phyloP scores from a whole-genome alignment of 768 basidiomycete genomes.

The Collybiopsis confluens region DNA sequence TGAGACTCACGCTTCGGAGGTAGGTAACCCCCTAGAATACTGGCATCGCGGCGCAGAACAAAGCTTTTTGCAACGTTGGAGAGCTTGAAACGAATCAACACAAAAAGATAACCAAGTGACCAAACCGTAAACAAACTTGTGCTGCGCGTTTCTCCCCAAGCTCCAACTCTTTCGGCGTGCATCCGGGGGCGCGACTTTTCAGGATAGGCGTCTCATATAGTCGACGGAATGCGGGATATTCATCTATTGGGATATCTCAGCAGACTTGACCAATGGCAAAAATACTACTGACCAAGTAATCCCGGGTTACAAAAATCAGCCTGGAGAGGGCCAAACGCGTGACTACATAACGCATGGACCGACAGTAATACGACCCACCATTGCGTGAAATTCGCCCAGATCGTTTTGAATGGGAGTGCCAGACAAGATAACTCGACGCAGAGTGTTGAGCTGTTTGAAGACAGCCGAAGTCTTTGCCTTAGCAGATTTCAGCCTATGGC shows the following conservation, averaged over 20 bases:
- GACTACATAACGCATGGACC: not conserved
- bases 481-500: conserved; percentile 89
- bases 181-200: conserved; percentile 76
- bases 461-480: conserved; percentile 86
- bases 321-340: conserved; percentile 30
- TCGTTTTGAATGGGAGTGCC: conserved; percentile 99
- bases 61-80: conserved; percentile 77
- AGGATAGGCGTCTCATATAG: conserved; percentile 88
- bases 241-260: conserved; percentile 40
- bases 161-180: conserved; percentile 66
- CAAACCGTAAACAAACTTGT: conserved; percentile 46
- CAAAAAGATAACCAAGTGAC: not conserved
- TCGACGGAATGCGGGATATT: conserved; percentile 69
- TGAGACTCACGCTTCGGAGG: conserved; percentile 80
- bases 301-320: conserved; percentile 95
- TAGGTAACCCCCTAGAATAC: conserved; percentile 74
- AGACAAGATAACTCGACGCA: conserved; percentile 81
- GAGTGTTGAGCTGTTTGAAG: conserved; percentile 75
- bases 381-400: conserved; percentile 90
- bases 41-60: conserved; percentile 85
- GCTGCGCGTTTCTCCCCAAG: conserved; percentile 71
- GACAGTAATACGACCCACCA: conserved; percentile 78
- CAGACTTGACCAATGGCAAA: conserved; percentile 3
- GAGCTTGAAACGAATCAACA: conserved; percentile 40
- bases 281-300: conserved; percentile 55